Evolutionary conservation across 2,329 filamentous ascomycete species (phyloP), one percentile per base, ranked within the genome.

Genomic region (Phialocephala subalpina): DNA sequence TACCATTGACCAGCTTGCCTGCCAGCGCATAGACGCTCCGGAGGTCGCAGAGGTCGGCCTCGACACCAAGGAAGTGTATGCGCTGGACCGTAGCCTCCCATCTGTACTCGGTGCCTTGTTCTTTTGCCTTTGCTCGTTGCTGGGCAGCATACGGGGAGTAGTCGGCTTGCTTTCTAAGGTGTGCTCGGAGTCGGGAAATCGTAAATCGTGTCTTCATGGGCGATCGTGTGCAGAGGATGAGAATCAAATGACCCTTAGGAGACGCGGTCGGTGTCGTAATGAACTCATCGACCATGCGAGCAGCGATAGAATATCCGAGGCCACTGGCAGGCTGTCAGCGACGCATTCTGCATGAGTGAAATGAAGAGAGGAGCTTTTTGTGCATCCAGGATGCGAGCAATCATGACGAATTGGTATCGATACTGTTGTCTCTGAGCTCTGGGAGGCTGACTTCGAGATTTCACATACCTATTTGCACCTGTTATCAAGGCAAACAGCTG

Each of bases 241-340:
- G 84, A 72, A 93, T 86, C 53, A 98, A 87, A 74, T 91, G 88
- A 64, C 92, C 86, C 35, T 84, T 82, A 58, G 87, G 82, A 35
- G 91, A 87, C 40, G 88, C 89, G 14, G 87, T 87, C 65, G 84
- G 88, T 16, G 88, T 88, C 66, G 83, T 81, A 66, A 97, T 87
- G 82, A 97, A 97, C 74, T 97, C 92, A 81, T 97, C 93, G 73
- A 97, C 95, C 64, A 97, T 84, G 67, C 93, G 92, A 75, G 92
- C 88, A 77, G 92, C 92, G 72, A 92, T 94, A 63, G 91, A 90
- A 73, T 95, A 91, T 53, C 95, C 95, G 53, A 97, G 88, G 67
- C 95, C 95, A 77, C 95, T 97, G 78, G 5, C 42, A 25, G 33
- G 20, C n/a, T 36, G 73, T 81, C 68, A 82, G 76, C 70, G 64